Conservation (phyloP, 1,284 basidiomycete species). For the Schizophyllum amplum region DNA sequence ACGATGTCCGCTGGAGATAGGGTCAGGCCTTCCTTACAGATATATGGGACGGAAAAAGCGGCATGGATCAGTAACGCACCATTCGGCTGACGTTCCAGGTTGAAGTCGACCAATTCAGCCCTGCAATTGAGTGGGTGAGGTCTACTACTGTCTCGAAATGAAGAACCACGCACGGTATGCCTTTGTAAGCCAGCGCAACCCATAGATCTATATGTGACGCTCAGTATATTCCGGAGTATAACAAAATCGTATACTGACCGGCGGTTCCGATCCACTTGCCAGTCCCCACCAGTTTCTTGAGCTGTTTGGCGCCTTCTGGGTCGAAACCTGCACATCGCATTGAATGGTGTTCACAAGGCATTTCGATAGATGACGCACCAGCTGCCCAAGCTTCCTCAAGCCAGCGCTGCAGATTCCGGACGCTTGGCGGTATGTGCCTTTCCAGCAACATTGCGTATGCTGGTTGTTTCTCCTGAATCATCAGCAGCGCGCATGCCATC, state of each 20-base stretch:
- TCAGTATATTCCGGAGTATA: conserved; percentile 8
- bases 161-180: conserved; percentile 58
- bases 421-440: conserved; percentile 48
- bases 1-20: conserved; percentile 27
- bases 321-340: conserved; percentile 54
- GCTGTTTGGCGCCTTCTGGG: conserved; percentile 50
- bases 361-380: conserved; percentile 31
- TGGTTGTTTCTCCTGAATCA: conserved; percentile 53
- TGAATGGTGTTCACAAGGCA: not conserved
- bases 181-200: conserved; percentile 61
- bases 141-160: not conserved
- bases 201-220: conserved; percentile 42
- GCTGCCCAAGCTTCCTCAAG: conserved; percentile 74
- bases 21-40: conserved; percentile 23
- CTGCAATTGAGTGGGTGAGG: conserved; percentile 25
- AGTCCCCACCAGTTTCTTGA: conserved; percentile 56
- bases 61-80: conserved; percentile 24
- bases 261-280: conserved; percentile 75
- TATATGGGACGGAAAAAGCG: conserved; percentile 5
- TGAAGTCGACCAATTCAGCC: conserved; percentile 57
- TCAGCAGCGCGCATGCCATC: conserved; percentile 71
- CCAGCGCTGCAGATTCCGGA: conserved; percentile 68
- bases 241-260: conserved; percentile 32
- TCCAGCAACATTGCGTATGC: conserved; percentile 37
- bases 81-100: conserved; percentile 29